Percentiles rank a stretch among this genome's conserved stretches.
Conservation (phyloP, 164 flowering plant genomes). For the grape (Vitis vinifera) region DNA sequence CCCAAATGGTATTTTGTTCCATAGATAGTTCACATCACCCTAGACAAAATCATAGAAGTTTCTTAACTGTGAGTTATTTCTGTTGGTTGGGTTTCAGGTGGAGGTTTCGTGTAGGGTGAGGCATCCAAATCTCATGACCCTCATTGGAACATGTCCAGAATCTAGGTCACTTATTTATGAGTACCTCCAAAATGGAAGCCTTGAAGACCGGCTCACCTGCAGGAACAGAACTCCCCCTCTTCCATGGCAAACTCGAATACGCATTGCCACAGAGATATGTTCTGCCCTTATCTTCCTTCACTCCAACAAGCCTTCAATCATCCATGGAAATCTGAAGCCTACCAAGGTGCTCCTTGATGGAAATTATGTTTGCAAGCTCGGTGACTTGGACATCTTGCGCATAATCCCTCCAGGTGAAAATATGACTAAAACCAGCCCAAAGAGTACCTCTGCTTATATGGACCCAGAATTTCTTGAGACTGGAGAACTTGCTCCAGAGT, state of each 20-base stretch:
- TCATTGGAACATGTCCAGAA: conserved; percentile 66
- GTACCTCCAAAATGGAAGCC: conserved; percentile 60
- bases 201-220: conserved; percentile 54
- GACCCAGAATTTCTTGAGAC: conserved; percentile 46
- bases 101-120: conserved; percentile 61
- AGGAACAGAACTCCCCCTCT: conserved; percentile 40
- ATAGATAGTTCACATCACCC: too few species aligned
- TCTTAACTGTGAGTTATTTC: not conserved
- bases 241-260: conserved; percentile 58
- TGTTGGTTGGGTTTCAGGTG: conserved; percentile 42
- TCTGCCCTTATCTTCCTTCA: conserved; percentile 68
- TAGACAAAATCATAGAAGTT: too few species aligned
- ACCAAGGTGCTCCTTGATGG: conserved; percentile 61
- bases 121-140: conserved; percentile 66
- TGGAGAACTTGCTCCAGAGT: conserved; percentile 42
- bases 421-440: conserved; percentile 2
- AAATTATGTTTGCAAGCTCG: conserved; percentile 49
- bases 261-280: conserved; percentile 57
- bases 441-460: conserved; percentile 21
- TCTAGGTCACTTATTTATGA: conserved; percentile 59
- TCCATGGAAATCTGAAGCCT: conserved; percentile 66
- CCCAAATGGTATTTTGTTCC: too few species aligned
- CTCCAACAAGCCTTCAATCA: conserved; percentile 35
- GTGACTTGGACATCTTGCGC: conserved; percentile 43
- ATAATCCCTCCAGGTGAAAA: conserved; percentile 23